Percentiles rank a stretch among this genome's conserved stretches.
phyloP scores from a whole-genome alignment of 2,329 filamentous ascomycete species.

The Pseudocercospora fuligena region DNA sequence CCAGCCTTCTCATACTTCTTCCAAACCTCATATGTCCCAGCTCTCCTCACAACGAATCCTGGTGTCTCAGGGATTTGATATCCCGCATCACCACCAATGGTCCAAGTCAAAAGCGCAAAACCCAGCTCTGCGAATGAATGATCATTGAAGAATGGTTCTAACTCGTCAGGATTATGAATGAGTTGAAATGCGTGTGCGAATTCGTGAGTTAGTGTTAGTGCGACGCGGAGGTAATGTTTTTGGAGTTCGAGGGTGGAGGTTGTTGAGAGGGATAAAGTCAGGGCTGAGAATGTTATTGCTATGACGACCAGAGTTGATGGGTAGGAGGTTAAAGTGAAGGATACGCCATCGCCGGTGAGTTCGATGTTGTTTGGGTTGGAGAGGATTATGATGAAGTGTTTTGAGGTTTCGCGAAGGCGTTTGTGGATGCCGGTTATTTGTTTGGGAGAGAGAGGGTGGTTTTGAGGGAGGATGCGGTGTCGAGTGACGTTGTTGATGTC shows the following conservation, averaged over 20 bases:
- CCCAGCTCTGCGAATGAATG: neutral
- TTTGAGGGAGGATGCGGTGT: neutral
- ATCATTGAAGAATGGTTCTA: neutral
- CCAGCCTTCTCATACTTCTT: neutral
- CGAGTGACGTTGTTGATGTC: neutral
- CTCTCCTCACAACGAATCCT: neutral
- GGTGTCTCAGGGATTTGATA: neutral
- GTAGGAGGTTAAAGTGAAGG: neutral
- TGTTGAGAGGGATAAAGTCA: neutral
- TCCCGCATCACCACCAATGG: neutral
- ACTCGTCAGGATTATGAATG: neutral
- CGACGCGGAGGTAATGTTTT: neutral
- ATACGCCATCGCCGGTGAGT: neutral
- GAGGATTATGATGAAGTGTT: neutral
- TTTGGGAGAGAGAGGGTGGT: neutral
- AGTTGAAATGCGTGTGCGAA: neutral
- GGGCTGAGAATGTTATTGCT: neutral
- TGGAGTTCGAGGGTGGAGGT: neutral
- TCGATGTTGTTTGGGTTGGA: neutral
- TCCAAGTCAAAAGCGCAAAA: neutral
- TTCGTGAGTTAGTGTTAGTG: slow-evolving; percentile 1
- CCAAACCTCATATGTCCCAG: neutral
- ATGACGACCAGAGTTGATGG: neutral
- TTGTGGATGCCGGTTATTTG: neutral
- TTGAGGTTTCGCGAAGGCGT: neutral